Conservation (phyloP, 129 eudicot species). For the Flaveria ramosissima region DNA sequence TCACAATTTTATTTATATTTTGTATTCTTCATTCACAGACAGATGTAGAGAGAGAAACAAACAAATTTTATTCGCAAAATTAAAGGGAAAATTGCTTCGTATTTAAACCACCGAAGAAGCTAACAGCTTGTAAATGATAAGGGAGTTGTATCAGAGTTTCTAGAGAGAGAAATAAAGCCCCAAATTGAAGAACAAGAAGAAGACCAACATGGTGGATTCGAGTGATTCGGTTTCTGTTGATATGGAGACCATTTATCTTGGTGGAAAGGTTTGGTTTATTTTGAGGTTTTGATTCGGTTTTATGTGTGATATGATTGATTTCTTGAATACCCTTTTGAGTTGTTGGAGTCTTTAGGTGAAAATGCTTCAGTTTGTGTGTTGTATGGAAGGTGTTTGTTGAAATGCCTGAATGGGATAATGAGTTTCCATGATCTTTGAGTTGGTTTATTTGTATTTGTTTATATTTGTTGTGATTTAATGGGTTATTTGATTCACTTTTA, state of each 20-base stretch:
- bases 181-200: conserved; percentile 13
- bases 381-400: conserved; percentile 25
- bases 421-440: neutral
- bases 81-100: conserved; percentile 67
- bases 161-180: neutral
- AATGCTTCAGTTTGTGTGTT: conserved; percentile 2
- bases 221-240: conserved; percentile 81
- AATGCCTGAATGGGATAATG: conserved; percentile 18
- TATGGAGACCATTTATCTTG: conserved; percentile 87
- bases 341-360: too few relatives aligned
- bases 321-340: too few relatives aligned
- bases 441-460: too few relatives aligned
- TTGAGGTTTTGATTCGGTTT: neutral
- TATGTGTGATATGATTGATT: too few relatives aligned
- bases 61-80: neutral
- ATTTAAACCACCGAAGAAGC: conserved; percentile 60
- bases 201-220: conserved; percentile 73
- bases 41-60: conserved; percentile 27
- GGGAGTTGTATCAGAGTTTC: conserved; percentile 11
- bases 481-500: conserved; percentile 31
- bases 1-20: conserved; percentile 9
- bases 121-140: conserved; percentile 33
- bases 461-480: neutral
- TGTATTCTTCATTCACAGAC: conserved; percentile 14
- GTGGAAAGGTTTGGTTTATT: conserved; percentile 67